phyloP scores from a whole-genome alignment of 1,139 yeast genomes.

The Candida pseudoviswanathii region DNA sequence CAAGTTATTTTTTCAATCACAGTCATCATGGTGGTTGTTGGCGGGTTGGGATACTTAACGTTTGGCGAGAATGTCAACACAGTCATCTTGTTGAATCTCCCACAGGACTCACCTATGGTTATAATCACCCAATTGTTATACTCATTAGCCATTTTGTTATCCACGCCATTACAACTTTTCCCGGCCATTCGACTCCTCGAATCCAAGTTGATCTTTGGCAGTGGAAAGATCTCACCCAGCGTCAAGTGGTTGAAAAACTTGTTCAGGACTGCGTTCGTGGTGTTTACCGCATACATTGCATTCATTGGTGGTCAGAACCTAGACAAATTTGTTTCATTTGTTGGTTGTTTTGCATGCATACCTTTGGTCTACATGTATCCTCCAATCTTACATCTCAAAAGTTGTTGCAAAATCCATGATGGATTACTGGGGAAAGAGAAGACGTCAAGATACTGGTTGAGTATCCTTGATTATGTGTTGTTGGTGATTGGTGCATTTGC shows the following conservation, averaged over 20 bases:
- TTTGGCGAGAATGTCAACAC: slow-evolving; percentile 83
- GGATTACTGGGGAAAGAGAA: slow-evolving; percentile 21
- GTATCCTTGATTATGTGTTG: slow-evolving; percentile 47
- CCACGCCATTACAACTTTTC: slow-evolving; percentile 91
- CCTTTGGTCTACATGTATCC: slow-evolving; percentile 85
- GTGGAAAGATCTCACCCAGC: slow-evolving; percentile 69
- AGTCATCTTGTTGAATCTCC: slow-evolving; percentile 84
- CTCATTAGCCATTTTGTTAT: slow-evolving; percentile 81
- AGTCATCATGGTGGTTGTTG: slow-evolving; percentile 72
- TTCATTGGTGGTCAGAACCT: slow-evolving; percentile 65
- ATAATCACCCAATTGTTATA: slow-evolving; percentile 75
- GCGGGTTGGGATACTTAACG: slow-evolving; percentile 80
- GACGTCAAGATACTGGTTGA: slow-evolving; percentile 27
- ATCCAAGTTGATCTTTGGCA: slow-evolving; percentile 38
- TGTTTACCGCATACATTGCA: slow-evolving; percentile 60
- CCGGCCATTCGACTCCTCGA: slow-evolving; percentile 50
- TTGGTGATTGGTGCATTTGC: slow-evolving; percentile 59
- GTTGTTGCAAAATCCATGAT: slow-evolving; percentile 31
- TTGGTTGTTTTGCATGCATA: slow-evolving; percentile 81
- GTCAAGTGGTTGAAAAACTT: slow-evolving; percentile 87
- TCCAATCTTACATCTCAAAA: slow-evolving; percentile 63
- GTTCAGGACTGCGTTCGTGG: slow-evolving; percentile 65
- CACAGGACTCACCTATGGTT: slow-evolving; percentile 66
- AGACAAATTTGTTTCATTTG: slow-evolving; percentile 73
- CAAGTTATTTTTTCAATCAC: slow-evolving; percentile 80